Evolutionary conservation across 1,284 basidiomycete genomes (phyloP), one percentile per base, ranked within the genome.

Genomic region (Leccinum griseonigrum): DNA sequence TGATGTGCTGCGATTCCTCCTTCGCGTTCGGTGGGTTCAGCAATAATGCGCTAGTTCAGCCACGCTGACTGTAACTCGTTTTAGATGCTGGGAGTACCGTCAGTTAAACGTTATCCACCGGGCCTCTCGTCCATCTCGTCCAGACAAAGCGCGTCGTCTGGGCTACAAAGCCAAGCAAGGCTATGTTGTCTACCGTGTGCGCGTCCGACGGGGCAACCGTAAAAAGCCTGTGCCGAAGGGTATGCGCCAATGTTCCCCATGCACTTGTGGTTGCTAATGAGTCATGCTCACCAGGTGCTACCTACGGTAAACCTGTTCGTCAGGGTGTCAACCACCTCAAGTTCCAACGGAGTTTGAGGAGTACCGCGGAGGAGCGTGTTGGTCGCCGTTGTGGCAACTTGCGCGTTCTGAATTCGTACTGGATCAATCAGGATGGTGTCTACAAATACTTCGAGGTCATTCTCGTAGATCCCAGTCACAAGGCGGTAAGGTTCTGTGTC

Each of bases 111-210:
- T 99, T 69, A 94, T 98, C 77, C 96, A 98, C 86, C 93, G 97
- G 68, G 96, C 96, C 61, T 95, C 95, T 67, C 93, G 97, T 66
- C 97, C 97, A 62, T 98, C 97, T 60, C 94, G 97, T 76, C 97
- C 96, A 61, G 97, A 99, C 85, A 99, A 98, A 87, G 97, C 97
- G 68, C 94, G 97, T 79, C 92, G 96, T 71, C 85, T 99, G 66
- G 97, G 97, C 62, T 99, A 99, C 90, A 99, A 98, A 83, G 94
- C 97, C 77, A 99, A 99, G 88, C 97, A 99, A 82, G 97, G 97
- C 74, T 99, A 95, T 78, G 92, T 99, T 66, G 81, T 99, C 81
- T 99, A 99, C 85, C 95, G 97, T 71, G 84, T 99, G 73, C 94
- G 97, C 71, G 97, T 99, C 69, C 91, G 97, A 75, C 90, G 97